phyloP scores from a whole-genome alignment of 2,329 filamentous ascomycete species.

The Fusarium haematococcum region DNA sequence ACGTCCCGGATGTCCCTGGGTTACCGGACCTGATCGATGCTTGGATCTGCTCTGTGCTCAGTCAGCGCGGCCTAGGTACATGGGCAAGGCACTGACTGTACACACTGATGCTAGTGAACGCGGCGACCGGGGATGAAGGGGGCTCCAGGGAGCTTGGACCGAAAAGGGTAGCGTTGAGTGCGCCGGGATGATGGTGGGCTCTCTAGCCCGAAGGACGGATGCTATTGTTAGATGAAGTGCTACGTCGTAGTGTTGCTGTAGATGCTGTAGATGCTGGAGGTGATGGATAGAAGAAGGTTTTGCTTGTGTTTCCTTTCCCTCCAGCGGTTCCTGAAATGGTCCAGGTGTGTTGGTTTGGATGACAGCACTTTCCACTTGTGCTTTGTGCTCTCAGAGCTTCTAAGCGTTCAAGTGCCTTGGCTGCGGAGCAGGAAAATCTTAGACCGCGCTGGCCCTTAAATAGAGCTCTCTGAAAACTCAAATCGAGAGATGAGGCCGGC shows the following conservation, averaged over 20 bases:
- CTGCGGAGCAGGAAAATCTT: background rate
- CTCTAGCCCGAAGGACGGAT: conserved; percentile 20
- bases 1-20: conserved; percentile 26
- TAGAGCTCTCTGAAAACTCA: background rate
- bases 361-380: background rate
- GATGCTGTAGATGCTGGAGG: background rate
- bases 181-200: conserved; percentile 19
- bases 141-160: conserved; percentile 41
- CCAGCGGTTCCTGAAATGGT: background rate
- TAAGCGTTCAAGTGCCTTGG: background rate
- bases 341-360: background rate
- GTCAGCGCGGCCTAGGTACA: conserved; percentile 26
- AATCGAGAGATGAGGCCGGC: background rate
- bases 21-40: conserved; percentile 5
- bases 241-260: background rate
- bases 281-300: background rate
- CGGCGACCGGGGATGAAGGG: conserved; percentile 41
- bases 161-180: conserved; percentile 29
- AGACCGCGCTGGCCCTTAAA: background rate
- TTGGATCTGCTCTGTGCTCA: conserved; percentile 28
- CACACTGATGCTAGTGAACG: conserved; percentile 22
- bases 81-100: background rate
- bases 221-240: conserved; percentile 15
- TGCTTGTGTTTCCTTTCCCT: background rate
- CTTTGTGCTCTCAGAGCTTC: background rate